Evolutionary conservation across 2,329 filamentous ascomycete genomes (phyloP).

Genomic region (Fusarium aywerte): DNA sequence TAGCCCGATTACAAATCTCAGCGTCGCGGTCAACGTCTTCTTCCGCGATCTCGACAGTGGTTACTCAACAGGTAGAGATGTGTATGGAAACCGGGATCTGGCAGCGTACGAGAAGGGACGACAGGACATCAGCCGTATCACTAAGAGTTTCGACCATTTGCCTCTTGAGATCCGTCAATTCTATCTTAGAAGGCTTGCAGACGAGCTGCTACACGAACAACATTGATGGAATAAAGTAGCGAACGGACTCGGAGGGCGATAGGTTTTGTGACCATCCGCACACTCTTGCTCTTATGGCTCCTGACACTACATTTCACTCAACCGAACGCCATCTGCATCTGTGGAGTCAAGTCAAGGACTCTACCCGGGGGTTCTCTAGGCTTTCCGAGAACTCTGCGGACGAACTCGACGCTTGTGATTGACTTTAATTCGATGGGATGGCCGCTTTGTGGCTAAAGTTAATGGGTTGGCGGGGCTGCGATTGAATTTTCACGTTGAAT

Average conservation of each 20-base stretch:
- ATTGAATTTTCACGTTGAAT: constrained; percentile 1
- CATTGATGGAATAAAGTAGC: constrained; percentile 4
- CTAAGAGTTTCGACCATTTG: constrained; percentile 70
- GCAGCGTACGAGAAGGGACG: constrained; percentile 86
- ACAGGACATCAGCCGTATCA: constrained; percentile 75
- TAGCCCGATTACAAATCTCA: constrained; percentile 66
- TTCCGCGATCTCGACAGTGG: constrained; percentile 76
- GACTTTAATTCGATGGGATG: background rate
- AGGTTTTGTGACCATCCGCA: background rate
- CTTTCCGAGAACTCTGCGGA: background rate
- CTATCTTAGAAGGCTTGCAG: constrained; percentile 77
- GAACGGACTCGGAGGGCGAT: background rate
- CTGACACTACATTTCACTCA: constrained; percentile 3
- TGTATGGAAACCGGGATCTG: constrained; percentile 89
- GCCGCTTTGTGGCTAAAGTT: constrained; percentile 8
- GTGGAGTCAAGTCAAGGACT: background rate
- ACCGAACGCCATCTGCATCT: background rate
- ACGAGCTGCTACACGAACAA: constrained; percentile 64
- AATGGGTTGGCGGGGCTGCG: constrained; percentile 6
- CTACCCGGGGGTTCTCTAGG: background rate
- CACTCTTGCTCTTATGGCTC: background rate
- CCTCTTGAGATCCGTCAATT: constrained; percentile 76
- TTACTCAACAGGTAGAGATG: constrained; percentile 80
- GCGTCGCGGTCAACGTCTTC: constrained; percentile 89
- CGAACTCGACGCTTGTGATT: background rate